Base-by-base conservation (phyloP, 345 rosid genomes). In the Toxicodendron radicans region DNA sequence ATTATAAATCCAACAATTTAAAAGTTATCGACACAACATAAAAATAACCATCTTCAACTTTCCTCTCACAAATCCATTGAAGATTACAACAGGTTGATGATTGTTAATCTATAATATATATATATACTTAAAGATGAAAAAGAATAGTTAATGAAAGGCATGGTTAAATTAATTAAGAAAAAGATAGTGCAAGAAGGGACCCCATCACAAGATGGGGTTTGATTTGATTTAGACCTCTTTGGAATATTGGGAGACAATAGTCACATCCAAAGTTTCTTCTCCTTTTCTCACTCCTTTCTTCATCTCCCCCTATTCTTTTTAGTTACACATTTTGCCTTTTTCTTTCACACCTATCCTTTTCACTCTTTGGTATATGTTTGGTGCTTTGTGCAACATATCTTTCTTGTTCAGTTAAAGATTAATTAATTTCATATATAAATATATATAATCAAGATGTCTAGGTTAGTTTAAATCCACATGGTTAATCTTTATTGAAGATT, bases 221-320 rank as follows among this genome's bases (percentile, higher is more conserved):
- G 67, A 79, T 79, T 61, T 75, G 82, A 84, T 71, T 21, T 38
- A 14, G 87, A 80, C 84, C 20, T 58, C 53, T 80, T 84, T 84
- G 67, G 86, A 82, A 86, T 84, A 86, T 76, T 78, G 74, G 86
- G 85, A 65, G 89, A 86, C 87, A 84, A 62, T 0, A 20, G 80
- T 80, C 89, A 72, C 83, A 83, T 86, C 87, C 70, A 71, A 64
- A 79, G 81, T 78, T 81, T 81, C 84, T 68, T 73, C 72, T 58
- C n/a, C 53, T 64, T 68, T 76, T 58, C 53, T 53, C 20, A 10
- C 56, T 43, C 10, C 66, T 73, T 73, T 21, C 60, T 73, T 72
- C 9, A 60, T 79, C 72, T 0, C 65, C 41, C n/a, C 75, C 69
- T 46, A 68, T 51, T 78, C 63, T 58, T 70, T 78, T 73, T 75